Conservation (phyloP, 352 stramenopile genomes). For the Thalassiosira livingstoniorum region DNA sequence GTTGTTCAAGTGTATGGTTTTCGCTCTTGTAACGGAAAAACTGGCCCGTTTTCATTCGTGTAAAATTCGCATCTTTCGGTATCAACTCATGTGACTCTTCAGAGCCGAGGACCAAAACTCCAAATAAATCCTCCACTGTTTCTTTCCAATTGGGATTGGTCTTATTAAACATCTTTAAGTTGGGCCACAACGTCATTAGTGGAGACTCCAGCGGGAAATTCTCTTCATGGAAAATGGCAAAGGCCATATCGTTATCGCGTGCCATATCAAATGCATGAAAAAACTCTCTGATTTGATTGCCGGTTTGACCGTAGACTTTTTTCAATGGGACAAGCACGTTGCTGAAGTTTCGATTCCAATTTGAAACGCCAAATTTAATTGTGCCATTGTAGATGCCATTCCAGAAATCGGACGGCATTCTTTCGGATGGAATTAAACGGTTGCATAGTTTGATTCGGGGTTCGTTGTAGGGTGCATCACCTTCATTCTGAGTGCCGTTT, state of each 20-base stretch:
- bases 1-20: neutral
- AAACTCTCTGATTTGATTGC: conserved; percentile 3
- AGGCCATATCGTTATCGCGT: neutral
- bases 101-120: neutral
- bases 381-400: neutral
- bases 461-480: too few species aligned
- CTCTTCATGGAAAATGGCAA: neutral
- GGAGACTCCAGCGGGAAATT: neutral
- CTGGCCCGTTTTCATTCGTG: neutral
- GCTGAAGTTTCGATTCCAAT: conserved; percentile 2
- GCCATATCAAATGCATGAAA: conserved; percentile 12
- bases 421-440: neutral
- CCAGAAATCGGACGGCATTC: neutral
- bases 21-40: neutral
- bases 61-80: neutral
- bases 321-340: neutral
- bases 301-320: neutral
- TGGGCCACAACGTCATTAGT: neutral
- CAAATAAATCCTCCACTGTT: neutral
- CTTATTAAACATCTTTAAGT: too few species aligned
- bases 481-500: too few species aligned
- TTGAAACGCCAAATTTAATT: neutral
- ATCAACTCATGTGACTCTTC: neutral
- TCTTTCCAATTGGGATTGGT: neutral
- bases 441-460: neutral